Percentiles rank a stretch among this genome's conserved stretches.
Evolutionary conservation across 305 asterid genomes (phyloP).

Genomic region (Fraxinus baroniana): DNA sequence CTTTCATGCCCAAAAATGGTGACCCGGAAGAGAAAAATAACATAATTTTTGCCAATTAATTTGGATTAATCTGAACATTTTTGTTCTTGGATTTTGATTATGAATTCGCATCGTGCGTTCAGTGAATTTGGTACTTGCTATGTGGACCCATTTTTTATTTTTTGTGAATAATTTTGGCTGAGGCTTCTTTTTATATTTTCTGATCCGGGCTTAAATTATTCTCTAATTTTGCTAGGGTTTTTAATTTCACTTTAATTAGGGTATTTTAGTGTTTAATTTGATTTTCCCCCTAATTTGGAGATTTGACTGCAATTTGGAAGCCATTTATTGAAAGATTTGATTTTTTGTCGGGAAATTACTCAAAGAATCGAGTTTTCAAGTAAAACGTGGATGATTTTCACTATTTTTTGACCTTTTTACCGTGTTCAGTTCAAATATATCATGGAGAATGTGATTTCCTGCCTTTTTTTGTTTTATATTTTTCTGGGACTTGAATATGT

Average conservation of each 20-base stretch:
- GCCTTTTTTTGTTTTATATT: neutral
- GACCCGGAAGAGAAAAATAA: slow-evolving; percentile 21
- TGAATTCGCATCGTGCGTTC: slow-evolving; percentile 13
- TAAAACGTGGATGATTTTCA: slow-evolving; percentile 9
- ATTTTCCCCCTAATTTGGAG: slow-evolving; percentile 18
- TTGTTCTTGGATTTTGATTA: slow-evolving; percentile 21
- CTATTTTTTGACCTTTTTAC: slow-evolving; percentile 5
- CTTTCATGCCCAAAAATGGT: slow-evolving; percentile 11
- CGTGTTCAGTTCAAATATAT: neutral
- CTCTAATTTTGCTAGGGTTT: slow-evolving; percentile 23
- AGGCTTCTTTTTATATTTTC: neutral
- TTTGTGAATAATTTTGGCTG: slow-evolving; percentile 1
- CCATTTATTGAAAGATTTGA: slow-evolving; percentile 20
- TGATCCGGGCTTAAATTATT: neutral
- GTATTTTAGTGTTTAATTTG: slow-evolving; percentile 28
- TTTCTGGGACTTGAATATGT: neutral
- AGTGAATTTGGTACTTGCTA: neutral
- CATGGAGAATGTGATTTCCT: slow-evolving; percentile 9
- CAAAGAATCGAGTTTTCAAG: slow-evolving; percentile 5
- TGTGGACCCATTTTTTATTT: slow-evolving; percentile 25
- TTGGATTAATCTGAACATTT: neutral
- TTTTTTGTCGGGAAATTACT: slow-evolving; percentile 12
- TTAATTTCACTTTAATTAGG: slow-evolving; percentile 5
- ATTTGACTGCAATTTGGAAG: slow-evolving; percentile 11
- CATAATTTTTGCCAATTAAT: neutral